These are phyloP conservation scores for Schoenoplectus tabernaemontani DNA, from an alignment of 202 grass and related monocot genomes.

Conservation along the genomic window DNA sequence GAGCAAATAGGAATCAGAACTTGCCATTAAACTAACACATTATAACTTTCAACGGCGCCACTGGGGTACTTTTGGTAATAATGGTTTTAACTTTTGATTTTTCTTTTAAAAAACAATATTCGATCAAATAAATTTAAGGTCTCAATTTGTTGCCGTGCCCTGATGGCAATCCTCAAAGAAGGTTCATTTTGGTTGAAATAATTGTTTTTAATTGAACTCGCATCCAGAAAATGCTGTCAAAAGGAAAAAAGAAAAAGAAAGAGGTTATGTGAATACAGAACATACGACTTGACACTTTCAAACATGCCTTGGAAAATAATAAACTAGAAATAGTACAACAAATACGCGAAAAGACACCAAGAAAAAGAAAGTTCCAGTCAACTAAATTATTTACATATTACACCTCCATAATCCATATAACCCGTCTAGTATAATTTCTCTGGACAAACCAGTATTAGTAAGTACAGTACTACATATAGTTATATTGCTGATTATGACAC, in stretches of 20 bases:
- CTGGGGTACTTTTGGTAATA: neutral
- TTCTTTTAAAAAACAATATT: no score
- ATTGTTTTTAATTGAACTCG: neutral
- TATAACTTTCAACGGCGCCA: neutral
- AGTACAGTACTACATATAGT: neutral
- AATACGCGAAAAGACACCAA: neutral
- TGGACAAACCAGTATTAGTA: neutral
- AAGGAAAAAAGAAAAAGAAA: neutral
- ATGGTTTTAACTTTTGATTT: no score
- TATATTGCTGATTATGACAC: neutral
- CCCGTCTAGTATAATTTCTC: neutral
- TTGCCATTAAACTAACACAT: neutral
- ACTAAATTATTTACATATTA: neutral
- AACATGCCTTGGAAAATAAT: neutral
- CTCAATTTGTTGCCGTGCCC: neutral
- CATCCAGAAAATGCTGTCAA: neutral
- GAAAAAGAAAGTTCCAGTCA: neutral
- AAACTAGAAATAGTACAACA: neutral
- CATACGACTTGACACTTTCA: neutral
- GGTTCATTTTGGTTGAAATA: neutral
- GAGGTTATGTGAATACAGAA: neutral
- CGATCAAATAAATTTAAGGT: no score
- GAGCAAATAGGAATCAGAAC: neutral
- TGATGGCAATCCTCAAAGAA: neutral
- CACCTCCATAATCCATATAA: neutral